Percentiles rank a stretch among this genome's conserved stretches.
Evolutionary conservation across 345 rosid genomes (phyloP).

Genomic region (Eucalyptus leucophloia): DNA sequence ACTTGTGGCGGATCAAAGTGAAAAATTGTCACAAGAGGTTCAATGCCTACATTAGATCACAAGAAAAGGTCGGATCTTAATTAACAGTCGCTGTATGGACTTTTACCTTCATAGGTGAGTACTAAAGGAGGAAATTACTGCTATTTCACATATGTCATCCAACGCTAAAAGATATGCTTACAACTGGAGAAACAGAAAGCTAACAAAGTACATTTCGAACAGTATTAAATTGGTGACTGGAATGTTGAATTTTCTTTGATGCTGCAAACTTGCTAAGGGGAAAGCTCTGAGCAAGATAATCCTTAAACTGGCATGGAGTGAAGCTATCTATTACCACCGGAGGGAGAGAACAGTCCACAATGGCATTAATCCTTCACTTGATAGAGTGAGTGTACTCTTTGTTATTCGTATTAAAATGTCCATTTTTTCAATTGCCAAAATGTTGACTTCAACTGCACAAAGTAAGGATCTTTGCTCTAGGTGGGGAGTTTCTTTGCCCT

Average conservation of each 20-base stretch:
- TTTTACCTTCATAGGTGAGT: not conserved
- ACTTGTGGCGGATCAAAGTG: conserved; percentile 1
- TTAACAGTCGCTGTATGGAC: not conserved
- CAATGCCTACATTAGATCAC: not conserved
- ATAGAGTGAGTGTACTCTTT: not conserved
- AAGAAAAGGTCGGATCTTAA: not conserved
- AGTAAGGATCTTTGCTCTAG: not conserved
- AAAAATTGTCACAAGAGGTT: not conserved
- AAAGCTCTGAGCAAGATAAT: not conserved
- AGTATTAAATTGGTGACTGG: not conserved
- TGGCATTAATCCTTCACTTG: not conserved
- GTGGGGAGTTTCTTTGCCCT: not conserved
- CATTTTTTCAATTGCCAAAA: not conserved
- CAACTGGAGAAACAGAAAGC: not conserved
- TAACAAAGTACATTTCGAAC: not conserved
- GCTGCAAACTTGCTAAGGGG: not conserved
- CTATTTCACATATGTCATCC: not conserved
- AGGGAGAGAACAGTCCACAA: not conserved
- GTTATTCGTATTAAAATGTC: not conserved
- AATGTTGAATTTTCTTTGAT: not conserved
- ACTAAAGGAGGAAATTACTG: not conserved
- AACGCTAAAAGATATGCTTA: not conserved
- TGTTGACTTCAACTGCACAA: not conserved
- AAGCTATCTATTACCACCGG: not conserved
- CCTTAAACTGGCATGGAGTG: not conserved